A percentile compares a stretch with the other conserved stretches of the same genome.
phyloP scores from a whole-genome alignment of 2,329 filamentous ascomycete genomes.

The Pseudogymnoascus sp. region DNA sequence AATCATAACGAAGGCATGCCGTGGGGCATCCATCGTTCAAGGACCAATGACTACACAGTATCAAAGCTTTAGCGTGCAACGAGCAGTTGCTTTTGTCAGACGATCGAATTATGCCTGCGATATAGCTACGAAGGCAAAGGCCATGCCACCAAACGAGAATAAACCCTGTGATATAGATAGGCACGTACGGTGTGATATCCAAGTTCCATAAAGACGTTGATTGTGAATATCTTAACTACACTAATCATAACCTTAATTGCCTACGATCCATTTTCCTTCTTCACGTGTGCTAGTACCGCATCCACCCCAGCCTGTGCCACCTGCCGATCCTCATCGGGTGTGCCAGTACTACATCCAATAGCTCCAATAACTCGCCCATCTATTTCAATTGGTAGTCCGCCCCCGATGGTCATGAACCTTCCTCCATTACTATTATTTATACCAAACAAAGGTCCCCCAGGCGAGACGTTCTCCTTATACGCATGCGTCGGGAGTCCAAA shows the following conservation, averaged over 20 bases:
- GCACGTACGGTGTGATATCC: not conserved
- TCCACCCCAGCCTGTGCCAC: conserved; percentile 45
- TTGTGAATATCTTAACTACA: not conserved
- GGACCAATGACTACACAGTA: no score
- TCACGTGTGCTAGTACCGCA: conserved; percentile 30
- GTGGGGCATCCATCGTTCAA: no score
- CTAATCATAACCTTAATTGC: not conserved
- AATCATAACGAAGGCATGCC: no score
- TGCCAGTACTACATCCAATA: conserved; percentile 47
- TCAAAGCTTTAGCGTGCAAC: not conserved
- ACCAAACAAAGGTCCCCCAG: conserved; percentile 44
- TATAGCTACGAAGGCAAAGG: not conserved
- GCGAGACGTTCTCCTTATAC: conserved; percentile 47
- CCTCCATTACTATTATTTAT: conserved; percentile 46
- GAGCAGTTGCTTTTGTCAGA: not conserved
- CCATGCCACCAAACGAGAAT: not conserved
- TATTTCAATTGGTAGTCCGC: conserved; percentile 43
- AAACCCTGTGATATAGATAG: not conserved
- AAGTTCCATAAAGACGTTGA: not conserved
- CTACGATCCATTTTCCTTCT: not conserved
- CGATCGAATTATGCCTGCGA: not conserved
- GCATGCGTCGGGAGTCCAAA: conserved; percentile 43
- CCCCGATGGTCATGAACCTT: conserved; percentile 45
- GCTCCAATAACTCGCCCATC: conserved; percentile 44
- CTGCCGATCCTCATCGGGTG: conserved; percentile 46